These are phyloP conservation scores for Leishmania guyanensis DNA, from an alignment of 208 protist species.

Conservation along the genomic window DNA sequence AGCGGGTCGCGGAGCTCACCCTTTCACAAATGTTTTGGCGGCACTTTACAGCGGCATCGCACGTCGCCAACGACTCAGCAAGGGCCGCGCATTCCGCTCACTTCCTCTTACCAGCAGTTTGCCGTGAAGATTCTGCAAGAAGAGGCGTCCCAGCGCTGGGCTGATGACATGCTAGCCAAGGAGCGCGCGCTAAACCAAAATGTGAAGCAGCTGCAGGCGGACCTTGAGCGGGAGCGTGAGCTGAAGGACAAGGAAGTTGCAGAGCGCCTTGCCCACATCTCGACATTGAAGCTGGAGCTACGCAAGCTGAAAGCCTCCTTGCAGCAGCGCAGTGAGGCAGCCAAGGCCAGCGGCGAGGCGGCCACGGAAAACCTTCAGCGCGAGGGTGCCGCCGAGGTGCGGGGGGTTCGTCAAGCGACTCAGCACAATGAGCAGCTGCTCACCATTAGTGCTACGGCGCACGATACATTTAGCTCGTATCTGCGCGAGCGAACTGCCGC, in stretches of 20 bases:
- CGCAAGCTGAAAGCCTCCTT: slow-evolving; percentile 63
- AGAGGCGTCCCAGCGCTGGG: slow-evolving; percentile 86
- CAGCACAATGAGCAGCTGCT: slow-evolving; percentile 42
- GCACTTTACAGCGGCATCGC: slow-evolving; percentile 60
- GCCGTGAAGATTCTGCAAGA: slow-evolving; percentile 86
- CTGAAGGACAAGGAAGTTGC: slow-evolving; percentile 82
- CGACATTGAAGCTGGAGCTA: slow-evolving; percentile 65
- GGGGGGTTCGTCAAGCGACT: slow-evolving; percentile 42
- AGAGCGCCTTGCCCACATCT: slow-evolving; percentile 64
- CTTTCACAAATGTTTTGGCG: slow-evolving; percentile 62
- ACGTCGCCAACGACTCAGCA: slow-evolving; percentile 22
- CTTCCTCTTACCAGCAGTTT: slow-evolving; percentile 74
- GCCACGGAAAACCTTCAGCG: slow-evolving; percentile 73
- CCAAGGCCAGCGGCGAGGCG: slow-evolving; percentile 62
- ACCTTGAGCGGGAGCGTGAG: slow-evolving; percentile 73
- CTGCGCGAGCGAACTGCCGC: slow-evolving; percentile 65
- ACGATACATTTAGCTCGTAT: slow-evolving; percentile 69
- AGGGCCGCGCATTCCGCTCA: slow-evolving; percentile 66
- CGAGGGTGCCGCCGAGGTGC: slow-evolving; percentile 47
- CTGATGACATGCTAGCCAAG: slow-evolving; percentile 83
- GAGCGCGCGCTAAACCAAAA: slow-evolving; percentile 92
- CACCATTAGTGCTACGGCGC: slow-evolving; percentile 47
- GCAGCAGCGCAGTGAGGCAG: slow-evolving; percentile 76
- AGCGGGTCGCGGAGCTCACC: slow-evolving; percentile 25
- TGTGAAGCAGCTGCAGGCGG: slow-evolving; percentile 91